These are phyloP conservation scores for Zygosaccharomyces sapae DNA, from an alignment of 1,139 yeast species.

Conservation along the genomic window DNA sequence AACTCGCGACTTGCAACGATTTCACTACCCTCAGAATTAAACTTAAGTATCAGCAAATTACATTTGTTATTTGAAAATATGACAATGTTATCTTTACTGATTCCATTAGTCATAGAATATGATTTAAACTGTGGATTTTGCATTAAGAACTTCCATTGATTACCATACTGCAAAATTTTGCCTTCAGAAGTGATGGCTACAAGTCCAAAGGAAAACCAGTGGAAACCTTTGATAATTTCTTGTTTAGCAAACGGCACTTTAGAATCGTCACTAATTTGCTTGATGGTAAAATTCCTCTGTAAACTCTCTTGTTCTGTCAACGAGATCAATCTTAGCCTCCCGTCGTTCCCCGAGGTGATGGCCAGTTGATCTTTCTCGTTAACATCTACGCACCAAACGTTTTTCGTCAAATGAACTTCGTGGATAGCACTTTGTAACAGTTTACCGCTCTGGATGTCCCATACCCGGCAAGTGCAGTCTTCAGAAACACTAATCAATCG, in stretches of 20 bases:
- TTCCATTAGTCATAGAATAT: conserved; percentile 51
- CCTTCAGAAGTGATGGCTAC: conserved; percentile 63
- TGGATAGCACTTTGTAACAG: conserved; percentile 45
- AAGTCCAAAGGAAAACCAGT: conserved; percentile 44
- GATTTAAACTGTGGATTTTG: conserved; percentile 41
- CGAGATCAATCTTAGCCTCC: conserved; percentile 64
- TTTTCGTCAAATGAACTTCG: conserved; percentile 78
- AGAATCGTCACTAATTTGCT: conserved; percentile 36
- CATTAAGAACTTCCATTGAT: conserved; percentile 38
- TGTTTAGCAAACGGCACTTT: conserved; percentile 39
- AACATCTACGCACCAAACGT: conserved; percentile 79
- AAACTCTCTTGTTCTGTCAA: conserved; percentile 37
- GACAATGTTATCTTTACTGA: conserved; percentile 41
- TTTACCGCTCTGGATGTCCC: conserved; percentile 46
- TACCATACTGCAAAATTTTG: conserved; percentile 41
- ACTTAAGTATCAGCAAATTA: conserved; percentile 45
- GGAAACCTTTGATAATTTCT: conserved; percentile 63
- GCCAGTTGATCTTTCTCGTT: conserved; percentile 45
- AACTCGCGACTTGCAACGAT: conserved; percentile 17
- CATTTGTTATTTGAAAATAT: conserved; percentile 54
- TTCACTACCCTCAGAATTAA: conserved; percentile 34
- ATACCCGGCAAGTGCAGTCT: conserved; percentile 78
- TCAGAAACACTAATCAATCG: conserved; percentile 72
- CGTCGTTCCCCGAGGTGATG: conserved; percentile 89
- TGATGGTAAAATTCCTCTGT: conserved; percentile 35